Evolutionary conservation across 495 filamentous ascomycete genomes (phyloP).

Genomic region (Podospora anserina): DNA sequence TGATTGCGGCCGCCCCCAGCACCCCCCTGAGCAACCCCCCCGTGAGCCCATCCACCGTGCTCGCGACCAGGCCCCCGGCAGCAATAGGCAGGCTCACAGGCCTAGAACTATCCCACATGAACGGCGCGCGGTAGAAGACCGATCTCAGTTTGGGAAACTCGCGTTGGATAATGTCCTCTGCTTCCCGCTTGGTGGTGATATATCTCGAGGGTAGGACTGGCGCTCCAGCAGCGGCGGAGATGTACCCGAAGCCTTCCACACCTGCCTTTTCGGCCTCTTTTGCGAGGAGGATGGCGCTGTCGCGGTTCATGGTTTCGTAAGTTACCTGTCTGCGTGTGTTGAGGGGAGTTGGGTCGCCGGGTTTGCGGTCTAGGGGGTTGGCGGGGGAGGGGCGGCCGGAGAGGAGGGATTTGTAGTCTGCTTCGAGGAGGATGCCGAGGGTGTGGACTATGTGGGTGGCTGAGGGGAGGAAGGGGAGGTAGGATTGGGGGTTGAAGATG

Average conservation of each 20-base stretch:
- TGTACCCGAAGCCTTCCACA: slow-evolving; percentile 72
- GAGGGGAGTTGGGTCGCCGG: slow-evolving; percentile 38
- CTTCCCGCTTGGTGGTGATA: slow-evolving; percentile 87
- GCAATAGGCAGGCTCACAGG: slow-evolving; percentile 83
- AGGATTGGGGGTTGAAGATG: slow-evolving; percentile 75
- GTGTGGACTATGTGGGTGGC: slow-evolving; percentile 86
- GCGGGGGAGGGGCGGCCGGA: slow-evolving; percentile 71
- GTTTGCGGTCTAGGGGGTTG: slow-evolving; percentile 61
- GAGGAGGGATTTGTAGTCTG: slow-evolving; percentile 93
- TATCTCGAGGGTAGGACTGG: slow-evolving; percentile 81
- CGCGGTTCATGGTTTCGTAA: slow-evolving; percentile 97
- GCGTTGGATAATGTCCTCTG: slow-evolving; percentile 71
- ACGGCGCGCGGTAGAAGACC: slow-evolving; percentile 79
- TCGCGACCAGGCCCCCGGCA: slow-evolving; percentile 62
- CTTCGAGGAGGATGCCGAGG: slow-evolving; percentile 95
- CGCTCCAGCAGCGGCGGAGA: slow-evolving; percentile 83
- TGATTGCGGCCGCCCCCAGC: slow-evolving; percentile 74
- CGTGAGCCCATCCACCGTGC: slow-evolving; percentile 67
- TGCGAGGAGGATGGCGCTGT: slow-evolving; percentile 78
- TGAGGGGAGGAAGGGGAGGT: slow-evolving; percentile 64
- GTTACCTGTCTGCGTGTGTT: slow-evolving; percentile 54
- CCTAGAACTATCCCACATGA: slow-evolving; percentile 83
- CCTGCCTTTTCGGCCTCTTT: slow-evolving; percentile 65
- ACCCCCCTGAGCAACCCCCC: slow-evolving; percentile 70
- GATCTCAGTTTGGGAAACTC: slow-evolving; percentile 70